Base-by-base conservation (phyloP, 108 stramenopile genomes). In the Cyclotella baltica region DNA sequence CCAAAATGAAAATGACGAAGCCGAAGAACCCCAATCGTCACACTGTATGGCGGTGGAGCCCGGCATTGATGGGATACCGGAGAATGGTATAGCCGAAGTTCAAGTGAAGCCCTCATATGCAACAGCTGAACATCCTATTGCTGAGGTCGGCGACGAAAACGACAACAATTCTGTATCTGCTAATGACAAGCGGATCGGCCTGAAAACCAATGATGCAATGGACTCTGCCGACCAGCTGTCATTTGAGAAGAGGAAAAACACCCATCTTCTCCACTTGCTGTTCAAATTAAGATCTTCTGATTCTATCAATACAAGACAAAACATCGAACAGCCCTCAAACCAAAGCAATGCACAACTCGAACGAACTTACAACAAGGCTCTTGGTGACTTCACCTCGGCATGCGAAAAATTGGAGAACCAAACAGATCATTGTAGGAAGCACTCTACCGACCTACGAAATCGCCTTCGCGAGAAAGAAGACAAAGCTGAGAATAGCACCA, bases 391-490 rank as follows among this genome's bases (percentile, higher is more conserved):
- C 37, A 28, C 15, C 6, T 34, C 23, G 38, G 69, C 55, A 56
- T 70, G 13, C 36, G 36, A 70, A 18, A 19, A 57, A 31, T n/a
- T 70, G 23, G 69, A 70, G 37, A 9, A 23, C 20, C 69, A 70
- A 28, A 70, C 8, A 30, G 53, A 19, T 22, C 50, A n/a, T 33
- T 55, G 3, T 4, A 38, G 35, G 1, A 36, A 70, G 20, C 51
- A 57, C 16, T 37, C 69, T 0, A 38, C 13, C 16, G 16, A 70
- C 19, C 25, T 70, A 13, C 34, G 69, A 57, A 16, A 37, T 28
- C 68, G 69, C 31, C 35, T 70, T 38, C 34, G 22, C 15, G 69
- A 70, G 15, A 70, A 70, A 35, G 69, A 56, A 37, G 55, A 37
- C 34, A 70, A 70, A 22, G 69, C 55, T 20, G 55, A 70, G 9